Evolutionary conservation across 352 stramenopile genomes (phyloP), one percentile per base, ranked within the genome.

Genomic region (Phytopythium montanum): DNA sequence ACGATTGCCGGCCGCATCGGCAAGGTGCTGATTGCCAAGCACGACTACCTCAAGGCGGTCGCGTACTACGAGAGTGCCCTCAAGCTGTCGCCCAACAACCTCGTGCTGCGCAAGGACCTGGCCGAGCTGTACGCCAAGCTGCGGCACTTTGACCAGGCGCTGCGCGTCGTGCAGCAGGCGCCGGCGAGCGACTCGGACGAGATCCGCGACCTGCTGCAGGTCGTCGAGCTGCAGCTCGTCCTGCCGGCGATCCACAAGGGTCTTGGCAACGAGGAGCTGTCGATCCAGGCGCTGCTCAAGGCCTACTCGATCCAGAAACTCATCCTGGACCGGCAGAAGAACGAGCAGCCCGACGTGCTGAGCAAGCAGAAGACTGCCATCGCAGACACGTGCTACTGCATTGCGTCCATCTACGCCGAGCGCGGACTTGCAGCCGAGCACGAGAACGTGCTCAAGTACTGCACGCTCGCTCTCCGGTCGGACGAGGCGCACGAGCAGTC

Each of bases 31-130:
- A 87, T 97, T 57, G 81, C 88, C 31, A 98, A 95, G 58, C 94
- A 98, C 65, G 90, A 98, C 72, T 98, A 97, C 66, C 61, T 89
- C 53, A 88, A 94, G 58, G 94, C 94, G 25, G 81, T 98, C 9
- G 89, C 97, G 29, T 98, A 98, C 75, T 98, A 98, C 67, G 85
- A 97, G 58, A 90, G 80, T 29, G 90, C 93, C 14, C 64, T 98
- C 44, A 84, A 93, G 45, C 70, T 93, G 38, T 71, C 83, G 19
- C 80, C 88, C 14, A 64, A 67, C 19, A 95, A 94, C 58, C 74
- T 92, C 19, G 64, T 88, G 44, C 60, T 98, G 14, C 82, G 91
- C 21, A 92, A 92, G 61, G 92, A 98, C 65, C 75, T 98, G 5
- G 89, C 89, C 1, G 84, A 92, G 60, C 64, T 98, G 25, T 97